phyloP scores from a whole-genome alignment of 2,329 filamentous ascomycete species.

The Orbilia ellipsospora region DNA sequence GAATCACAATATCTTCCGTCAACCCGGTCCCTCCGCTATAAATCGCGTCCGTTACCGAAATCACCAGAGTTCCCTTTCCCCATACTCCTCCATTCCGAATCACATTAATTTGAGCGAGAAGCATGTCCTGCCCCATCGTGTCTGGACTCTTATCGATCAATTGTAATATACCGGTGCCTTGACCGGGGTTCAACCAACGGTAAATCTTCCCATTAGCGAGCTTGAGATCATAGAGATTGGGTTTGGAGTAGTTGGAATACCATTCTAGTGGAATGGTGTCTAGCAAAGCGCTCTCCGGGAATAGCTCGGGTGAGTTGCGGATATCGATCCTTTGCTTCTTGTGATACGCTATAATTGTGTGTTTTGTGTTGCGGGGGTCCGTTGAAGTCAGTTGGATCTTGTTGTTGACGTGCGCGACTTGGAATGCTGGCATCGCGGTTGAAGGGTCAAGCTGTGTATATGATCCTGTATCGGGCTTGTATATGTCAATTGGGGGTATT shows the following conservation, averaged over 20 bases:
- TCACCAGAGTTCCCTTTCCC: background rate
- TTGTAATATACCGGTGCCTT: slow-evolving; percentile 8
- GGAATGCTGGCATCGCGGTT: slow-evolving; percentile 6
- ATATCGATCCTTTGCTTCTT: slow-evolving; percentile 44
- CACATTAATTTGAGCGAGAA: no score
- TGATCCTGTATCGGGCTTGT: no score
- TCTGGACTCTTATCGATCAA: slow-evolving; percentile 31
- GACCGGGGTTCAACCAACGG: slow-evolving; percentile 13
- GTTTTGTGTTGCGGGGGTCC: background rate
- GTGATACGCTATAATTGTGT: slow-evolving; percentile 32
- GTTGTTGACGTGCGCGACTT: slow-evolving; percentile 28
- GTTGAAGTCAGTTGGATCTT: slow-evolving; percentile 28
- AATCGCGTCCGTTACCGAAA: slow-evolving; percentile 9
- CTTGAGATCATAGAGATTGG: slow-evolving; percentile 30
- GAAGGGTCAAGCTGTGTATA: background rate
- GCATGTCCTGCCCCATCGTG: no score
- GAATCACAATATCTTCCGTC: slow-evolving; percentile 20
- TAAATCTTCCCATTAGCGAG: slow-evolving; percentile 22
- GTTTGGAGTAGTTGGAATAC: slow-evolving; percentile 26
- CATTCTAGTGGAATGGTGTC: slow-evolving; percentile 29
- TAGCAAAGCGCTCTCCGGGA: slow-evolving; percentile 1
- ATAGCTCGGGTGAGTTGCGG: slow-evolving; percentile 17
- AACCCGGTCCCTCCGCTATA: slow-evolving; percentile 5
- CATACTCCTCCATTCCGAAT: background rate
- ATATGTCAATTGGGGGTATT: no score